Conservation (phyloP, 768 basidiomycete genomes). For the Candolleomyces aberdarensis region DNA sequence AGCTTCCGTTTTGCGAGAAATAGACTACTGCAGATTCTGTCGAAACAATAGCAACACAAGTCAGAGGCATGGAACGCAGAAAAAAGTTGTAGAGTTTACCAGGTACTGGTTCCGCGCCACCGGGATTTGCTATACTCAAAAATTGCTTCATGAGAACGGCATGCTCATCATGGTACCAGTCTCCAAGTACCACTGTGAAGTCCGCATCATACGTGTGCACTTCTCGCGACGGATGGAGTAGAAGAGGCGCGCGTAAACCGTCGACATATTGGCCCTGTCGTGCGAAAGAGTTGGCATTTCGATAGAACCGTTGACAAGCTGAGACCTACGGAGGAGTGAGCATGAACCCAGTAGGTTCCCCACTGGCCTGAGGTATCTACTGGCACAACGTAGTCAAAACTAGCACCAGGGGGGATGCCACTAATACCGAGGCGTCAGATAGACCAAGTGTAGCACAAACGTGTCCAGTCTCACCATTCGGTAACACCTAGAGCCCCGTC, state of each 20-base stretch:
- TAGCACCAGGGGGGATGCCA: slow-evolving; percentile 72
- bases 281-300: neutral
- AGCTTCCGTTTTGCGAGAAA: slow-evolving; percentile 70
- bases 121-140: slow-evolving; percentile 70
- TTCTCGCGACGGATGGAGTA: slow-evolving; percentile 70
- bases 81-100: slow-evolving; percentile 34
- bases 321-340: slow-evolving; percentile 51
- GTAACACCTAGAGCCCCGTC: slow-evolving; percentile 83
- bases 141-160: slow-evolving; percentile 58
- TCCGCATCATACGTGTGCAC: slow-evolving; percentile 84
- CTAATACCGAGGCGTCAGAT: slow-evolving; percentile 31
- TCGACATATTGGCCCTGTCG: slow-evolving; percentile 85
- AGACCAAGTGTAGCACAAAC: neutral
- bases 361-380: slow-evolving; percentile 64
- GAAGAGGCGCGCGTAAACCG: slow-evolving; percentile 82
- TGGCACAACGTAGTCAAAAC: slow-evolving; percentile 74
- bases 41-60: neutral
- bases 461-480: slow-evolving; percentile 61
- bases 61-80: neutral
- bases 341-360: slow-evolving; percentile 83
- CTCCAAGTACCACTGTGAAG: slow-evolving; percentile 79
- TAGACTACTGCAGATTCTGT: slow-evolving; percentile 81
- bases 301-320: neutral
- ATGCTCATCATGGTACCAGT: slow-evolving; percentile 92
- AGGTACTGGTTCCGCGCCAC: slow-evolving; percentile 88